These are phyloP conservation scores for Anthostomella pinea DNA, from an alignment of 2,329 filamentous ascomycete genomes.

Conservation along the genomic window DNA sequence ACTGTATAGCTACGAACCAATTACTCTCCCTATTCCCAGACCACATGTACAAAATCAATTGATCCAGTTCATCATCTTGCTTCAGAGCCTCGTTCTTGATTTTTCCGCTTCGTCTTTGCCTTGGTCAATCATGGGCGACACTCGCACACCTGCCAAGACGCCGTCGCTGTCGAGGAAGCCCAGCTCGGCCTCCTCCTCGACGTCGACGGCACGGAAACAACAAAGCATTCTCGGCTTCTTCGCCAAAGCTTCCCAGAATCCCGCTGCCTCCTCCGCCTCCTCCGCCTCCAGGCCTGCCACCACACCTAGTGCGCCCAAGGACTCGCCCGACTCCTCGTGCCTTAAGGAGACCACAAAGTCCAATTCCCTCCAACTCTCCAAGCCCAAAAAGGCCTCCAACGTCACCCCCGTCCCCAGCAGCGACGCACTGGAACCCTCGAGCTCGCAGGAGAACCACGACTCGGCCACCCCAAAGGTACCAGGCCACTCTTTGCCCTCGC, in stretches of 20 bases:
- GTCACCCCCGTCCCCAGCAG: constrained; percentile 79
- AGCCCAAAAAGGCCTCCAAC: constrained; percentile 37
- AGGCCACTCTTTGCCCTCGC: constrained; percentile 47
- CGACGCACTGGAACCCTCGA: constrained; percentile 65
- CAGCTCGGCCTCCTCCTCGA: constrained; percentile 40
- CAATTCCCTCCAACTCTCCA: constrained; percentile 39
- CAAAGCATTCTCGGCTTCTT: constrained; percentile 82
- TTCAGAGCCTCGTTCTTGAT: constrained; percentile 1
- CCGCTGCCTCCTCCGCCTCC: constrained; percentile 26
- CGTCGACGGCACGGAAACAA: constrained; percentile 53
- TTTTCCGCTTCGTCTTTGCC: constrained; percentile 1
- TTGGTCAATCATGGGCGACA: constrained; percentile 26
- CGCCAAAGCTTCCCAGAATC: constrained; percentile 50
- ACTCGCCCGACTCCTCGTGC: constrained; percentile 34
- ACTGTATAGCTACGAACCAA: no score
- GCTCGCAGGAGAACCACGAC: constrained; percentile 65
- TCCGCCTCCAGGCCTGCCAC: constrained; percentile 15
- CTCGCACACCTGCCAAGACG: constrained; percentile 34
- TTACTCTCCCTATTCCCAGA: no score
- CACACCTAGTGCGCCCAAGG: no score
- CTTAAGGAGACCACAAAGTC: constrained; percentile 49
- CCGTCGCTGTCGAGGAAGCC: constrained; percentile 43
- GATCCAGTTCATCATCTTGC: no score
- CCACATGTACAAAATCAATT: no score
- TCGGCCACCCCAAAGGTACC: constrained; percentile 47